A percentile compares a stretch with the other conserved stretches of the same genome.
Conservation (phyloP, 2,329 filamentous ascomycete species). For the Colletotrichum plurivorum region DNA sequence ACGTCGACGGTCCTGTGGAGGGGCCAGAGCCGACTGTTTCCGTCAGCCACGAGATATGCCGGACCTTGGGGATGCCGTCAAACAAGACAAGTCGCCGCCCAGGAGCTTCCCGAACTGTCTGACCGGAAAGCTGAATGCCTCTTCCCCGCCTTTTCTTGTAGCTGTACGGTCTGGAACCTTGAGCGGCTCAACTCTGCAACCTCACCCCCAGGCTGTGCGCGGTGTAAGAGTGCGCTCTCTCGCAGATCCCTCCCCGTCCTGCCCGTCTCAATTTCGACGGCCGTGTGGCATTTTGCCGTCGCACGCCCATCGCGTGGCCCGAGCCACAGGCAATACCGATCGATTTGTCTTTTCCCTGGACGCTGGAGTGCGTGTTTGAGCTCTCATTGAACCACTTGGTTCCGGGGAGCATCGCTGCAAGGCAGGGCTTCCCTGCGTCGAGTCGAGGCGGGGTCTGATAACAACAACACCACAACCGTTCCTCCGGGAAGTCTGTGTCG, state of each 20-base stretch:
- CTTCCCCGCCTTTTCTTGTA: slow-evolving; percentile 28
- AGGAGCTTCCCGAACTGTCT: background rate
- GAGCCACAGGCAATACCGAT: slow-evolving; percentile 18
- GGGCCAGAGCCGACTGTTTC: slow-evolving; percentile 21
- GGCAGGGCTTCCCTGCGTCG: slow-evolving; percentile 25
- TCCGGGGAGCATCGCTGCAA: slow-evolving; percentile 8
- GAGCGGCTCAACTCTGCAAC: slow-evolving; percentile 23
- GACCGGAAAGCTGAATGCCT: slow-evolving; percentile 23
- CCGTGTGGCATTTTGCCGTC: slow-evolving; percentile 16
- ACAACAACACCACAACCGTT: background rate
- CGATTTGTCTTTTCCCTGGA: slow-evolving; percentile 21
- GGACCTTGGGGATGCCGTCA: slow-evolving; percentile 3
- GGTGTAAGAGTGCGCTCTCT: slow-evolving; percentile 10
- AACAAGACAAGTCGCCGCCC: background rate
- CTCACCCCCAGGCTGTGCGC: slow-evolving; percentile 30
- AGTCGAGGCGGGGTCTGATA: background rate
- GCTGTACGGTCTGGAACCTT: slow-evolving; percentile 16
- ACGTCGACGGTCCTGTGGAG: slow-evolving; percentile 17
- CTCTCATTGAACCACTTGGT: slow-evolving; percentile 13
- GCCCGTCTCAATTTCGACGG: slow-evolving; percentile 21
- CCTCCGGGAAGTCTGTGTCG: background rate
- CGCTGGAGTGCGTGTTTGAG: slow-evolving; percentile 23
- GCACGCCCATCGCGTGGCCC: slow-evolving; percentile 25
- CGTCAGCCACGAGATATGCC: background rate
- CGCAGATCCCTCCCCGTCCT: slow-evolving; percentile 11